Evolutionary conservation across 164 flowering plant genomes (phyloP), one percentile per base, ranked within the genome.

Genomic region (Piper betle): DNA sequence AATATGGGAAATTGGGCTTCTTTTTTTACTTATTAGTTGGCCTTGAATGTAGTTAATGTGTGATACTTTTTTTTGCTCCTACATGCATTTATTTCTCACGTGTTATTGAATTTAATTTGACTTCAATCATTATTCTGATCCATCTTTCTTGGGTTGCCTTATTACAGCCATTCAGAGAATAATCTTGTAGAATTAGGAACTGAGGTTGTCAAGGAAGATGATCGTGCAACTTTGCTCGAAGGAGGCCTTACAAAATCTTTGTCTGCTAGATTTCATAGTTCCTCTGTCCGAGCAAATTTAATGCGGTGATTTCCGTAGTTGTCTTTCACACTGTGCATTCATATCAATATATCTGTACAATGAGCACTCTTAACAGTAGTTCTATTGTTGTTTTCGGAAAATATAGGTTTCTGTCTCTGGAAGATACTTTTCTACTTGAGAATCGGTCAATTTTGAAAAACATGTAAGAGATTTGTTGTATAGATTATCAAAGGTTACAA

Each of bases 181-280:
- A 91, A 88, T 78, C 76, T 90, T 75, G 86, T 72, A 75, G 96
- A 82, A 68, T 68, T 88, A 78, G 96, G 69, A 63, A 77, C 75
- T 76, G 86, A 77, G 62, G 64, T 84, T 18, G 61, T 70, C 62
- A 85, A 81, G 72, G 96, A 88, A 71, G 96, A 90, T 73, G 97
- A 93, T 70, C 84, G 82, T 42, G 80, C 88, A 71, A 77, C 82
- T 66, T 78, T 93, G 75, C 78, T 93, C 59, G 99, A 93, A 77
- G 95, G 95, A 67, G 94, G 99, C 65, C 85, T 93, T 39, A 33
- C 91, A 70, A 88, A 78, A 82, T 82, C 96, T 60, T 76, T 85
- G 68, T 86, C 97, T 61, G 71, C 84, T 61, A 82, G 81, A 70
- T 69, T 81, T 40, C 64, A 82, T 60, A 71, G 68, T 74, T 70